Evolutionary conservation across 164 flowering plant species (phyloP), one percentile per base, ranked within the genome.

Genomic region (Brasenia schreberi): DNA sequence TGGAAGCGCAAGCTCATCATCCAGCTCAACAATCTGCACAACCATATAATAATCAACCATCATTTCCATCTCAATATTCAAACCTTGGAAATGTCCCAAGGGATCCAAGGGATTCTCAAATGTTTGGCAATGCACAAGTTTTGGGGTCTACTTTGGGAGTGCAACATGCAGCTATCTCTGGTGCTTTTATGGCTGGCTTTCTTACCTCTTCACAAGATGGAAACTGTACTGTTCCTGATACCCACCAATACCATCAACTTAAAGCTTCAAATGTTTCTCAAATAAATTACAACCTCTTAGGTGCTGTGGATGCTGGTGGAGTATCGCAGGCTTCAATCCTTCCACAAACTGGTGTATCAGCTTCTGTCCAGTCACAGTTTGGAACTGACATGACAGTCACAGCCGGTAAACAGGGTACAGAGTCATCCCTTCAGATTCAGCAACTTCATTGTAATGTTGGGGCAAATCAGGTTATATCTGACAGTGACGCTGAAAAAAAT

Each of bases 401-500:
- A 66, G 67, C 78, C 66, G 85, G 76, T 14, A 78, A 64, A 64
- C 68, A 61, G 52, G 78, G 69, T 66, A 1, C 69, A 1, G 81
- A 78, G 62, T 73, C 67, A n/a, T 76, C 78, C 17, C 73, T 70
- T 73, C 91, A 81, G 71, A 77, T 72, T 59, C 89, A 83, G 68
- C 86, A 79, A 64, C 71, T 85, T 63, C 62, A 90, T 76, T 75
- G 81, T 18, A 69, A 70, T 5, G 65, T 78, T 64, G 84, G 85
- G 16, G 72, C 77, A 72, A 83, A 69, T 61, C 90, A 81, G 72
- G 84, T 77, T 5, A 59, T 77, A 27, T 4, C 81, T 10, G 96
- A 85, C 18, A 80, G 64, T 67, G 99, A 94, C 74, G 87, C 67
- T 44, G 97, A 89, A 65, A 91, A 89, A 73, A 87, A 88, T 68